Evolutionary conservation across 768 basidiomycete genomes (phyloP).

Genomic region (Paxillus rubicundulus): DNA sequence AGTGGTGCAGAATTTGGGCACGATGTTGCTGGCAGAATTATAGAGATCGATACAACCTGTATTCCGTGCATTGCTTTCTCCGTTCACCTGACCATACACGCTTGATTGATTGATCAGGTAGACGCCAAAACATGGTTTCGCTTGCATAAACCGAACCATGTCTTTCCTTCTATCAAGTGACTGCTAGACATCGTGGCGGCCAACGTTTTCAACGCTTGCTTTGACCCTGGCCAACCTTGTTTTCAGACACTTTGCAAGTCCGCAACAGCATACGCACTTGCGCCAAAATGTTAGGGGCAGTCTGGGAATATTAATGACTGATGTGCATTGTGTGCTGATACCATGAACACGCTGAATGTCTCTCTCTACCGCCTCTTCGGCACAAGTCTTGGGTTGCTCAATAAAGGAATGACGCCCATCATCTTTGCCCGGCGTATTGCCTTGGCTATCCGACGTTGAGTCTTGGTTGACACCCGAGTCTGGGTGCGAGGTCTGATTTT

Average conservation of each 20-base stretch:
- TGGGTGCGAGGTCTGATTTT: slow-evolving; percentile 70
- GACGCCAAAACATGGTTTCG: not conserved
- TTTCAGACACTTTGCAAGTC: not conserved
- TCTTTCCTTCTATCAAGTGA: not conserved
- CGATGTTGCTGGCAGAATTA: slow-evolving; percentile 91
- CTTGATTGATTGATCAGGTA: not conserved
- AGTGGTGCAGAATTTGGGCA: slow-evolving; percentile 92
- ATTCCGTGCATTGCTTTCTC: slow-evolving; percentile 7
- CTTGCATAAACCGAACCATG: not conserved
- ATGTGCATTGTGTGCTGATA: not conserved
- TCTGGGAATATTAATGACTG: not conserved
- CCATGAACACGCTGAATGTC: not conserved
- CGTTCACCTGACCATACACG: slow-evolving; percentile 5
- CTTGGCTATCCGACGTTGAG: slow-evolving; percentile 75
- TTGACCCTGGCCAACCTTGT: no score
- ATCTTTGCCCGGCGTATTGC: slow-evolving; percentile 86
- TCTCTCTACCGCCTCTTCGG: slow-evolving; percentile 18
- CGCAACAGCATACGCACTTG: not conserved
- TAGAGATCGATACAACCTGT: slow-evolving; percentile 33
- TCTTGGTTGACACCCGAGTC: slow-evolving; percentile 74
- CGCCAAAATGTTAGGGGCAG: not conserved
- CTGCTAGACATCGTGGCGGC: not conserved
- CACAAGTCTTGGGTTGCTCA: slow-evolving; percentile 30
- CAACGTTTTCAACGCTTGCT: not conserved
- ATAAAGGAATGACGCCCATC: slow-evolving; percentile 80